These are phyloP conservation scores for Aspergillus glaucus DNA, from an alignment of 2,329 filamentous ascomycete genomes.

Conservation along the genomic window DNA sequence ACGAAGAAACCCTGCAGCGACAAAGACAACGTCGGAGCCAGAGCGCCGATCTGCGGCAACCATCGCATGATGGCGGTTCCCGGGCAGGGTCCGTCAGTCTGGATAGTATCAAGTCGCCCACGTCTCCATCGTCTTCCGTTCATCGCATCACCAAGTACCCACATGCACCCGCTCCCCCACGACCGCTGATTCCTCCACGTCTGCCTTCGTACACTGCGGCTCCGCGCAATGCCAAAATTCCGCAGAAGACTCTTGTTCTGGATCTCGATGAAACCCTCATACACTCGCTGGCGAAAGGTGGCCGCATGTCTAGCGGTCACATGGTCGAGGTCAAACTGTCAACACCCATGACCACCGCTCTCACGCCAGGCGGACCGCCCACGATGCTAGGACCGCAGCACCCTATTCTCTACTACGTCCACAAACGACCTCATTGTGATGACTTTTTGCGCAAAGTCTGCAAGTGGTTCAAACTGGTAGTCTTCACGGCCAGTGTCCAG, in stretches of 20 bases:
- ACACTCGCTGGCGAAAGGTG: constrained; percentile 95
- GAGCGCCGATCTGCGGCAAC: constrained; percentile 22
- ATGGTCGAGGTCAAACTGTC: constrained; percentile 93
- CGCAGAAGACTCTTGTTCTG: constrained; percentile 88
- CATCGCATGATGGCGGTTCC: constrained; percentile 20
- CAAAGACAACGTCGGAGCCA: constrained; percentile 47
- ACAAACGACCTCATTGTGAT: constrained; percentile 94
- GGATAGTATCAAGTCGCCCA: constrained; percentile 86
- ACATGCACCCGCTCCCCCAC: constrained; percentile 78
- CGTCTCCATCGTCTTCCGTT: constrained; percentile 58
- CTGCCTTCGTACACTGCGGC: constrained; percentile 75
- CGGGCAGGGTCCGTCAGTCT: constrained; percentile 52
- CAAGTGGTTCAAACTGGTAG: constrained; percentile 96
- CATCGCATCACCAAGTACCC: constrained; percentile 78
- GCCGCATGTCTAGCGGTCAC: constrained; percentile 90
- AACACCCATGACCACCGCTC: constrained; percentile 33
- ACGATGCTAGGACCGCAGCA: constrained; percentile 74
- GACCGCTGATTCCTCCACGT: constrained; percentile 80
- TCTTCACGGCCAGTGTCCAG: constrained; percentile 96
- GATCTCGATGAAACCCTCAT: constrained; percentile 97
- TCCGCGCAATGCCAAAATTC: constrained; percentile 39
- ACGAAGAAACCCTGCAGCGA: constrained; percentile 67
- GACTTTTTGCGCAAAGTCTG: constrained; percentile 90
- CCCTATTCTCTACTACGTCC: constrained; percentile 96
- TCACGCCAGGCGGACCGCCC: constrained; percentile 49